These are phyloP conservation scores for Eutrema japonicum DNA, from an alignment of 345 rosid genomes.

Conservation along the genomic window DNA sequence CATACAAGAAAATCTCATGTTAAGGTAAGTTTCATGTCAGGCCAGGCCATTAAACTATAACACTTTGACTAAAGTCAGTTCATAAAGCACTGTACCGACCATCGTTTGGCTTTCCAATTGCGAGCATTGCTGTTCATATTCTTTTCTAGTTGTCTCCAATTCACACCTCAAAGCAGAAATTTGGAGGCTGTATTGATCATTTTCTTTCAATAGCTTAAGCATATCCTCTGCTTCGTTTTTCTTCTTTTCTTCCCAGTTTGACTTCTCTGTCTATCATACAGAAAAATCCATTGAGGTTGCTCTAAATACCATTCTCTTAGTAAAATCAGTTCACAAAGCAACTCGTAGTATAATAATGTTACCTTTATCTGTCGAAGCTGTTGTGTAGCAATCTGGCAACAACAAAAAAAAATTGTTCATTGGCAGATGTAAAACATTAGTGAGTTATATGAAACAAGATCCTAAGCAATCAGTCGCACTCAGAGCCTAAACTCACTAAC, in stretches of 20 bases:
- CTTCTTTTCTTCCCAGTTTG: constrained; percentile 53
- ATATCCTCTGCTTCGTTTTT: constrained; percentile 51
- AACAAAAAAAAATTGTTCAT: constrained; percentile 13
- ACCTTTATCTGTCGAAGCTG: constrained; percentile 72
- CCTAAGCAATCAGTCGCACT: not conserved
- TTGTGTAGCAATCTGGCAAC: constrained; percentile 51
- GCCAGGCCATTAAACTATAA: not conserved
- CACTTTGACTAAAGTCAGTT: not conserved
- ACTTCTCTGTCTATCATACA: constrained; percentile 52
- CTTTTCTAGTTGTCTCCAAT: constrained; percentile 55
- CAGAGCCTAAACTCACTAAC: not conserved
- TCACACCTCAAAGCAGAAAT: constrained; percentile 52
- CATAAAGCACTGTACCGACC: constrained; percentile 36
- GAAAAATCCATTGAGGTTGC: too few species aligned
- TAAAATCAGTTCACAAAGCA: constrained; percentile 13
- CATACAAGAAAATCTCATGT: not conserved
- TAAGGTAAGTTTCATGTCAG: constrained; percentile 7
- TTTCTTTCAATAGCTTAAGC: constrained; percentile 48
- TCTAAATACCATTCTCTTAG: not conserved
- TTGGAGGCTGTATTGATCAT: constrained; percentile 44
- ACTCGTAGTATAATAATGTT: constrained; percentile 4
- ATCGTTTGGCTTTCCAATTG: constrained; percentile 65
- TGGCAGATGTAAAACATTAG: constrained; percentile 27
- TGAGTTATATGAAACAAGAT: constrained; percentile 17
- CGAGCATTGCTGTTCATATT: constrained; percentile 48